Evolutionary conservation across 164 flowering plant species (phyloP), one percentile per base, ranked within the genome.

Genomic region (Kalanchoe fedtschenkoi): DNA sequence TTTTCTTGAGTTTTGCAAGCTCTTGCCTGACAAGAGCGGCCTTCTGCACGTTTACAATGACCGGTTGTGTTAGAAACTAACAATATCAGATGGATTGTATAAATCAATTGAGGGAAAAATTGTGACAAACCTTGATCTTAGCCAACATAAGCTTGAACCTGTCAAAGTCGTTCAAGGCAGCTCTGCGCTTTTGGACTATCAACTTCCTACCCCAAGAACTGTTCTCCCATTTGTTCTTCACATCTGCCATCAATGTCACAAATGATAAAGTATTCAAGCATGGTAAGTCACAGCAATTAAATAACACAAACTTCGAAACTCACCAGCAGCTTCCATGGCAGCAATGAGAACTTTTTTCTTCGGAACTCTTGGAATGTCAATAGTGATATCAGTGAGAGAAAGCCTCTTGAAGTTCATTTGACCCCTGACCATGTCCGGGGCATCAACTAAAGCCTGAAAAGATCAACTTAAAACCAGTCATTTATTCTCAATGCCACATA

Each of bases 381-480:
- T 83, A 61, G 79, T 91, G 70, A 91, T 85, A 57, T 91, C 96
- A 0, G 97, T 89, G 6, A 91, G 76, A 0, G 91, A 75, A 37
- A 91, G 92, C 78, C 97, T 87, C 83, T 91, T 91, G 70, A 91
- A 84, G 65, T 91, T 89, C 87, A 88, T 85, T 64, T 88, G 93
- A 62, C 85, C 62, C 65, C 97, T 77, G 47, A 83, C 95, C 96
- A 85, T 88, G 37, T 88, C 91, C 56, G 96, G 93, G n/a, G 93
- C 82, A 82, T 91, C 97, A 42, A 91, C 87, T 29, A 91, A 82
- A 68, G 91, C 97, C 97, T 91, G 29, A 46, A 69, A 17, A 9
- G 32, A 28, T 30, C 4, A 34, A 17, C 1, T 0, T 2, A 32
- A 29, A 1, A 2, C n/a, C 1, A 42, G 14, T 42, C 46, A 42